Base-by-base conservation (phyloP, 176 grass and related monocot species). In the Microstegium vimineum region DNA sequence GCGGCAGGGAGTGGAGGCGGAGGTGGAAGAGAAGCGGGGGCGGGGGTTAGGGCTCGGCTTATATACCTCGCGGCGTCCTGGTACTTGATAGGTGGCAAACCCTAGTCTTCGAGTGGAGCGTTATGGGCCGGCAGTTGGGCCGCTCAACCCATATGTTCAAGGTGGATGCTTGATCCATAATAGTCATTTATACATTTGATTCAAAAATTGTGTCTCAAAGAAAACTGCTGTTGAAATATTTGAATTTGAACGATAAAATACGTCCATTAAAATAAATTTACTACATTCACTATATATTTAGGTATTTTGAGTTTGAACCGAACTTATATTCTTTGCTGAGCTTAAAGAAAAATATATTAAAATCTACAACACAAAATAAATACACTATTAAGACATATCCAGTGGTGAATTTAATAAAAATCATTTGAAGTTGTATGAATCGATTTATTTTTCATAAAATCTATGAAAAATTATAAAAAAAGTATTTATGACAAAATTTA, bases 41-140 rank as follows among this genome's bases (percentile, higher is more conserved):
- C 15, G 54, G 28, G 73, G 74, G 33, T 71, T 66, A 68, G 41
- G 72, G 73, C 37, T 79, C 61, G 49, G 66, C 27, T 77, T 79
- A 90, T 88, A 80, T 85, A 86, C 8, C 13, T 57, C 51, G 74
- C 11, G 56, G 74, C 57, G 83, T 32, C 42, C 18, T 54, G 26
- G 17, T 10, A 6, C 4, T 36, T 51, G 41, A 28, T 60, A 26
- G 31, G 35, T 17, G 54, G 74, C 42, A 85, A 91, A 88, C 86
- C 86, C 87, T 88, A 93, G 90, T 36, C 46, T n/a, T 33, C 10
- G 12, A 45, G 10, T 36, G n/a, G 22, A 57, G 28, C 27, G 8
- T 46, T 27, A 56, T n/a, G 56, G 43, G 73, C 66, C 9, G 13
- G 2, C 6, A 5, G 4, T n/a, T 71, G 36, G 43, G 34, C 65